Percentiles rank a stretch among this genome's conserved stretches.
Evolutionary conservation across 176 grass and related monocot species (phyloP).

Genomic region (Triticum timopheevii): DNA sequence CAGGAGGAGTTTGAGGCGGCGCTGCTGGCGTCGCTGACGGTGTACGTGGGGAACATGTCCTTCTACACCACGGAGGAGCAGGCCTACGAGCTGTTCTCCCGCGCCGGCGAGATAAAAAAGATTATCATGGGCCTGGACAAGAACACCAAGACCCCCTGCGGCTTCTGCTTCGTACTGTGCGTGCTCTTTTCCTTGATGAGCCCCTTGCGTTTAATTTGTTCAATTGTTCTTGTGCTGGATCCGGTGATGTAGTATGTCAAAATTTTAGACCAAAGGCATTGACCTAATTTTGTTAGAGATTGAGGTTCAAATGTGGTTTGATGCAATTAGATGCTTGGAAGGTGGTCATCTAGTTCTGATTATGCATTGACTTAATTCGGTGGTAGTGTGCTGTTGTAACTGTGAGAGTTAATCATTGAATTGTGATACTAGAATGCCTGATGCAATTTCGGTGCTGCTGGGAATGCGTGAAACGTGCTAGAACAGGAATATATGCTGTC

Average conservation of each 20-base stretch:
- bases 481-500: background rate
- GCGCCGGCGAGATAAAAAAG: constrained; percentile 96
- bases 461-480: background rate
- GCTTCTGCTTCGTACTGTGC: constrained; percentile 92
- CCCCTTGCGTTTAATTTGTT: background rate
- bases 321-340: constrained; percentile 8
- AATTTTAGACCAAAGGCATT: background rate
- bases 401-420: background rate
- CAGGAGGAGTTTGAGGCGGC: constrained; percentile 93
- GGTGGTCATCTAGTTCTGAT: background rate
- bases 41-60: constrained; percentile 97
- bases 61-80: constrained; percentile 99
- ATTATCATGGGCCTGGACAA: constrained; percentile 99
- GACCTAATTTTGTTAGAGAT: background rate
- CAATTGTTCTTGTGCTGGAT: background rate
- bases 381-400: background rate
- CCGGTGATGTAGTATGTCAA: background rate
- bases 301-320: background rate
- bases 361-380: constrained; percentile 2
- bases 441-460: constrained; percentile 4
- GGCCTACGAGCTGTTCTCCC: constrained; percentile 89
- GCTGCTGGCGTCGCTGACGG: constrained; percentile 67
- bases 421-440: background rate
- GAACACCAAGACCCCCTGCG: constrained; percentile 91
- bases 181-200: background rate